Percentiles rank a stretch among this genome's conserved stretches.
These are phyloP conservation scores for Stromatinia cepivora DNA, from an alignment of 2,329 filamentous ascomycete genomes.

Conservation along the genomic window DNA sequence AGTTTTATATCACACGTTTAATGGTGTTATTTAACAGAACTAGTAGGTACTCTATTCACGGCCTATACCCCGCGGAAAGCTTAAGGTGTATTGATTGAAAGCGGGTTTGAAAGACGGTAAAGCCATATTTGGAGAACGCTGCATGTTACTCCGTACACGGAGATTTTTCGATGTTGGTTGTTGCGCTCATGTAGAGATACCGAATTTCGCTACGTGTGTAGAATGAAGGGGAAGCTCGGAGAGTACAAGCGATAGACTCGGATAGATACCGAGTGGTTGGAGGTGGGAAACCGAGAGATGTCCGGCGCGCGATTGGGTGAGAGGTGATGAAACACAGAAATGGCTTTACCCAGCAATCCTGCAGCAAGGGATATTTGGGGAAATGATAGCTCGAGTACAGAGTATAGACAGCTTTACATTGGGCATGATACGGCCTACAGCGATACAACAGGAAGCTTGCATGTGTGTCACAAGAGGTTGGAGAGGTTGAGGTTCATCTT, in stretches of 20 bases:
- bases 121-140: neutral
- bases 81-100: neutral
- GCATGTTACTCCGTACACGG: neutral
- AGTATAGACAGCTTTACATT: neutral
- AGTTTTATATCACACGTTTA: neutral
- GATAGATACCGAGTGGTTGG: constrained; percentile 4
- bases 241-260: neutral
- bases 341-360: constrained; percentile 4
- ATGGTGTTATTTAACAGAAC: neutral
- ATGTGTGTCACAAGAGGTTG: neutral
- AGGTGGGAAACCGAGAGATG: constrained; percentile 8
- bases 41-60: constrained; percentile 1
- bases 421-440: neutral
- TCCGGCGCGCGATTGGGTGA: constrained; percentile 8
- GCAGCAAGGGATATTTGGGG: neutral
- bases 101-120: neutral
- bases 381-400: neutral
- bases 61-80: constrained; percentile 2
- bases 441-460: neutral
- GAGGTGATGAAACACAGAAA: neutral
- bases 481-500: neutral
- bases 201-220: neutral
- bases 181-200: neutral
- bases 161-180: neutral
- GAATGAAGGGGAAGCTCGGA: constrained; percentile 16